Conservation (phyloP, 2,329 filamentous ascomycete genomes). For the Pseudocercospora macadamiae region DNA sequence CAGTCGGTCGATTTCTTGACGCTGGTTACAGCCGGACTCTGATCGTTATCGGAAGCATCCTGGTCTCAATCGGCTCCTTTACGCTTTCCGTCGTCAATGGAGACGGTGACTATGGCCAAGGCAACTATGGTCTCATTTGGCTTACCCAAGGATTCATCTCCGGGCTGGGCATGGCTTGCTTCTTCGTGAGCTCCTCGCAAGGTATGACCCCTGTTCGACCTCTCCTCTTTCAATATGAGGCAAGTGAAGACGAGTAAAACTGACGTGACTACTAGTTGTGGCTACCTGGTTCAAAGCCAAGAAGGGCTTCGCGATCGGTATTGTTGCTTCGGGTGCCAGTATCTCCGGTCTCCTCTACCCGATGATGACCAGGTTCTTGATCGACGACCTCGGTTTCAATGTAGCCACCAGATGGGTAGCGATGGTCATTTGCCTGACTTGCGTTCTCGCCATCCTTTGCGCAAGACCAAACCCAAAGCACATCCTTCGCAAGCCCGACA, state of each 20-base stretch:
- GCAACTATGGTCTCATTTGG: slow-evolving; percentile 50
- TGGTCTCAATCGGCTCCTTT: slow-evolving; percentile 51
- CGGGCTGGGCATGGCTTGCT: slow-evolving; percentile 56
- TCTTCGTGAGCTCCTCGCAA: slow-evolving; percentile 56
- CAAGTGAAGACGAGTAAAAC: background rate
- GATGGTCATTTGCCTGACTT: slow-evolving; percentile 45
- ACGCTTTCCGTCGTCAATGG: slow-evolving; percentile 48
- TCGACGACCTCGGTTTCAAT: slow-evolving; percentile 49
- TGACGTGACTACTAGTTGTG: slow-evolving; percentile 41
- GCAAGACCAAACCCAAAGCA: slow-evolving; percentile 49
- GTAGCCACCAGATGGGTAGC: slow-evolving; percentile 48
- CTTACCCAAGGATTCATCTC: slow-evolving; percentile 52
- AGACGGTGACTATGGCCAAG: slow-evolving; percentile 38
- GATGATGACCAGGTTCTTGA: slow-evolving; percentile 50
- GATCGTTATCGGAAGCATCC: slow-evolving; percentile 45
- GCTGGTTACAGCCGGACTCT: slow-evolving; percentile 48
- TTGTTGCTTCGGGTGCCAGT: slow-evolving; percentile 55
- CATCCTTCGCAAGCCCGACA: slow-evolving; percentile 42
- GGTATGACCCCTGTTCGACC: slow-evolving; percentile 34
- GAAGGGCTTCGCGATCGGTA: slow-evolving; percentile 53
- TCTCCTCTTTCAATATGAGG: too few relatives aligned
- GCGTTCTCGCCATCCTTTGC: slow-evolving; percentile 46
- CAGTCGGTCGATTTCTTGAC: slow-evolving; percentile 54
- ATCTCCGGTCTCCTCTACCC: slow-evolving; percentile 49
- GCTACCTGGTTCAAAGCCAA: slow-evolving; percentile 54